Conservation (phyloP, 1,284 basidiomycete genomes). For the Marasmius oreades region DNA sequence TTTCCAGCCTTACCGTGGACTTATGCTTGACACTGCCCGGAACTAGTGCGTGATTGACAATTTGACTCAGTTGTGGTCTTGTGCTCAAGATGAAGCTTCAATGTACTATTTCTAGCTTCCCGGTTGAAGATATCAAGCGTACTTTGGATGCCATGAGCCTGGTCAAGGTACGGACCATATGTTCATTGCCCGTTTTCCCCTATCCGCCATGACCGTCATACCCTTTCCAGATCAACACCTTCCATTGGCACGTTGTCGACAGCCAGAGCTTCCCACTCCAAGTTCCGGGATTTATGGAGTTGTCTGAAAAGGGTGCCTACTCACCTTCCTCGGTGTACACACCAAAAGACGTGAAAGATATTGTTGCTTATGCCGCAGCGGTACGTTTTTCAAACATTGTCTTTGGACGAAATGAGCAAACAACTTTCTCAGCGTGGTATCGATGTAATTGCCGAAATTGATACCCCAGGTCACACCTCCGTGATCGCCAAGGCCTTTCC, state of each 20-base stretch:
- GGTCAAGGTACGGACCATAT: slow-evolving; percentile 63
- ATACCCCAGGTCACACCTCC: slow-evolving; percentile 81
- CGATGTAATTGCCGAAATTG: slow-evolving; percentile 74
- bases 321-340: slow-evolving; percentile 54
- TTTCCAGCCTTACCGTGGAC: slow-evolving; percentile 68
- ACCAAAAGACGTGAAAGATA: slow-evolving; percentile 52
- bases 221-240: slow-evolving; percentile 55
- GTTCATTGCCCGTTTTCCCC: slow-evolving; percentile 55
- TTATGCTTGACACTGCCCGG: slow-evolving; percentile 73
- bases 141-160: slow-evolving; percentile 84
- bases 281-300: slow-evolving; percentile 57
- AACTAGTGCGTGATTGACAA: slow-evolving; percentile 41
- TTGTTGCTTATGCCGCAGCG: slow-evolving; percentile 70
- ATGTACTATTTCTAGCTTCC: slow-evolving; percentile 45
- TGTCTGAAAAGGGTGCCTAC: slow-evolving; percentile 73
- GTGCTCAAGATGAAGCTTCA: neutral
- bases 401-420: neutral
- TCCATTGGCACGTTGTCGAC: slow-evolving; percentile 83
- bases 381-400: slow-evolving; percentile 36
- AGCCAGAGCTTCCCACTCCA: slow-evolving; percentile 75
- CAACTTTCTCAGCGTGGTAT: slow-evolving; percentile 63
- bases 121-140: slow-evolving; percentile 62
- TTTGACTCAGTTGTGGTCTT: too few species aligned
- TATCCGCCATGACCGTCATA: slow-evolving; percentile 21
- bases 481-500: slow-evolving; percentile 64